Base-by-base conservation (phyloP, 257 asterid species). In the Rehmannia glutinosa region DNA sequence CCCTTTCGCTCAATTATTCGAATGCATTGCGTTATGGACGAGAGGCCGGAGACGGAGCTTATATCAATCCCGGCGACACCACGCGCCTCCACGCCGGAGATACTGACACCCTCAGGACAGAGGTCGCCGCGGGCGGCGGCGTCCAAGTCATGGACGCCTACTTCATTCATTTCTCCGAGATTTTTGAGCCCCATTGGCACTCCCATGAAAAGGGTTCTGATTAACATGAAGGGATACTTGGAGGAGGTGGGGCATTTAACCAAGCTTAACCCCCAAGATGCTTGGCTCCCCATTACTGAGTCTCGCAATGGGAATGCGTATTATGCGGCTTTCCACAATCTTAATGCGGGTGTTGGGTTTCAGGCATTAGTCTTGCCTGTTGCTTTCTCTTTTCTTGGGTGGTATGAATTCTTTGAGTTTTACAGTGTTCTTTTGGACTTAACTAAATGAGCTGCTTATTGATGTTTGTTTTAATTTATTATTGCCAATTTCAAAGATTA, bases 211-310 rank as follows among this genome's bases (percentile, higher is more conserved):
- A 88, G 89, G 77, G 99, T 91, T 30, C 72, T 94, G 68, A 74
- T 89, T 0, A 94, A 94, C 33, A 94, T 94, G 99, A 94, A 94
- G 65, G 89, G 97, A 0, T 94, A 94, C 21, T 73, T 94, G 73
- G 99, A 94, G 76, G 99, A 94, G 59, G 89, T 94, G 32, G 99
- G 99, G 2, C 99, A 94, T 33, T 77, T 94, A 67, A 94, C 99
- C 1, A 94, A 94, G 83, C 91, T 94, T 1, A 94, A 94, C 60
- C 99, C 99, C 0, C 97, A 94, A 54, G 99, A 94, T 68, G 97
- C 99, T 45, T 94, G 99, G 99, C 96, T 94, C 66, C 99, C 99
- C 2, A 91, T 94, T 27, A 94, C 99, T 4, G 99, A 94, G 27
- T 94, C 99, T 9, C 87, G 99, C 24, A 94, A 94, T 62, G 99